Evolutionary conservation across 2,329 filamentous ascomycete genomes (phyloP), one percentile per base, ranked within the genome.

Genomic region (Hypoxylon rubiginosum): DNA sequence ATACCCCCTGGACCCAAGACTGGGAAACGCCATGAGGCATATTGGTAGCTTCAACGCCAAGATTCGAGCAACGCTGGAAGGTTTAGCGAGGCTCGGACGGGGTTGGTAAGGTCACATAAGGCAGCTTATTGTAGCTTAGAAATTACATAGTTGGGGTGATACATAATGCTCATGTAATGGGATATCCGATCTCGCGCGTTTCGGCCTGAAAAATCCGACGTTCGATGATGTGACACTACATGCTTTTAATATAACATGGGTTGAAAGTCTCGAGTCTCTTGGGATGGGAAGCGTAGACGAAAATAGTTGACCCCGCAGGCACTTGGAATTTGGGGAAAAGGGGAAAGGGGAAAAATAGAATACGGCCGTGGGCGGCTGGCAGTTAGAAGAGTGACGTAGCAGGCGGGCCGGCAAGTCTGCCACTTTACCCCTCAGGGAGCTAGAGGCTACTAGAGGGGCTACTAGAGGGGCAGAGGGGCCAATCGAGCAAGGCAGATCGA

Each of bases 151-250:
- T 45, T 41, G 19, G 39, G 13, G 10, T 24, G 30, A 63, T 58
- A 59, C 45, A 65, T 70, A 71, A 72, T 72, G 67, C 67, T 72
- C 62, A 66, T 53, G 62, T 70, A 71, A 72, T 66, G 43, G 17
- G 24, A 28, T 49, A 30, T 19, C 61, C 62, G 54, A 54, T 15
- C 30, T 45, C 48, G 53, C 45, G 3, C n/a, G 11, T 41, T 19
- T 64, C 46, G 61, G 57, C 11, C 43, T 34, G 26, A 56, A 28
- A 43, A 55, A 11, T 43, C 63, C 57, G 60, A 56, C 13, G 30
- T 3, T 62, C 11, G 17, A 59, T 24, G 24, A 50, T 58, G 34
- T 39, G 46, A 54, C 41, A 32, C 39, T 46, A 24, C 36, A 15
- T 48, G 21, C 6, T 19, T 53, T 28, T 54, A 57, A 52, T 62